Evolutionary conservation across 768 basidiomycete genomes (phyloP).

Genomic region (Sarcomyxa edulis): DNA sequence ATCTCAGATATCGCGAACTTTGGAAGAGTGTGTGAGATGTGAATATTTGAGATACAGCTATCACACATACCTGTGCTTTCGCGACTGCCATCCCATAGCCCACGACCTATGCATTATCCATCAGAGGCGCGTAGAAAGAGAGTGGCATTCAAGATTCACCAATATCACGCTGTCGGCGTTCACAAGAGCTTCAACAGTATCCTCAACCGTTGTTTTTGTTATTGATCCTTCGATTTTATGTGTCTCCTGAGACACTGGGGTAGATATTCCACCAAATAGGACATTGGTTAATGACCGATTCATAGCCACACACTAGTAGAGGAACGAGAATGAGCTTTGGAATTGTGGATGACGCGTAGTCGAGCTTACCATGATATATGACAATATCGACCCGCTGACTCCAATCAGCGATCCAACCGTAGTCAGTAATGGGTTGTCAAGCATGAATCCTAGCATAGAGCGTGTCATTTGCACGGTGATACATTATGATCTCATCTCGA

Average conservation of each 20-base stretch:
- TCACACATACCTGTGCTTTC: no score
- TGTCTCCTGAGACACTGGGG: constrained; percentile 46
- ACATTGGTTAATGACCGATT: constrained; percentile 84
- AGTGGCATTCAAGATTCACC: constrained; percentile 25
- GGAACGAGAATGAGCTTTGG: constrained; percentile 5
- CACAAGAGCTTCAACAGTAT: constrained; percentile 70
- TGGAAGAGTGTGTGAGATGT: no score
- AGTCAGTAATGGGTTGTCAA: constrained; percentile 79
- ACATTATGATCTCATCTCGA: no score
- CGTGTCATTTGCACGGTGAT: constrained; percentile 7
- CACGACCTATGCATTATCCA: constrained; percentile 46
- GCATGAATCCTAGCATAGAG: constrained; percentile 62
- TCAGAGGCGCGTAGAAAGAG: neutral
- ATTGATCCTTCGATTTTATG: constrained; percentile 83
- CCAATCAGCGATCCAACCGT: constrained; percentile 85
- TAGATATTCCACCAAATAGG: constrained; percentile 79
- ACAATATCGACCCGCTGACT: constrained; percentile 86
- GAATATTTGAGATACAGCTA: no score
- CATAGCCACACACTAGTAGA: constrained; percentile 80
- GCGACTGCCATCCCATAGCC: constrained; percentile 93
- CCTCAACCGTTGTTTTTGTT: constrained; percentile 74
- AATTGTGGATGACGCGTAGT: neutral
- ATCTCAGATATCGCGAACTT: constrained; percentile 76
- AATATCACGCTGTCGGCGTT: constrained; percentile 84
- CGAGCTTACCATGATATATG: constrained; percentile 79